These are phyloP conservation scores for Salix udensis DNA, from an alignment of 345 rosid species.

Conservation along the genomic window DNA sequence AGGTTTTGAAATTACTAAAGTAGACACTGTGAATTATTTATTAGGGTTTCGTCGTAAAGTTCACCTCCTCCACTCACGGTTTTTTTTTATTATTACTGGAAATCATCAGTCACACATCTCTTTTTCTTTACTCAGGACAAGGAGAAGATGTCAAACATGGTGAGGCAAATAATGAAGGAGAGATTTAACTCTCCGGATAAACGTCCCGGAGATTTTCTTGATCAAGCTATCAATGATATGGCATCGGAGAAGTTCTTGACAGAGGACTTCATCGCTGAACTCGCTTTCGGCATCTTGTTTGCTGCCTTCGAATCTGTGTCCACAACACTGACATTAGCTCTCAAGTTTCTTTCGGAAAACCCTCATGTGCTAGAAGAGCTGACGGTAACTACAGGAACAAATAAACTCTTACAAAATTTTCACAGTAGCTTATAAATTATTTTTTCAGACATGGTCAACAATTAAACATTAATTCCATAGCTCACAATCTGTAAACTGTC, in stretches of 20 bases:
- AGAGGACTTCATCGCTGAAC: conserved; percentile 21
- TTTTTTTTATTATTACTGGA: too few species aligned
- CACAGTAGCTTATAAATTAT: background rate
- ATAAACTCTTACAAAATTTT: background rate
- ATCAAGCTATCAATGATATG: conserved; percentile 21
- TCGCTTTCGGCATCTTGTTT: conserved; percentile 21
- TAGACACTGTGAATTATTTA: too few species aligned
- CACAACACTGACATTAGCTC: conserved; percentile 5
- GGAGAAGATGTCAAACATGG: conserved; percentile 5
- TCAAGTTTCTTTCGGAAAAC: conserved; percentile 33
- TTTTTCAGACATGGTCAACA: background rate
- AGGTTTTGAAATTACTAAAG: background rate
- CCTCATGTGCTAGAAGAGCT: conserved; percentile 35
- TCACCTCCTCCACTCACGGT: too few species aligned
- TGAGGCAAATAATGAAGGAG: conserved; percentile 8
- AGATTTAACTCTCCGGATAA: conserved; percentile 13
- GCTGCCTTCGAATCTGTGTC: conserved; percentile 19
- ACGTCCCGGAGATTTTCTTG: conserved; percentile 22
- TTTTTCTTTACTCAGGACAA: conserved; percentile 10
- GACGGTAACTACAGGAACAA: conserved; percentile 12
- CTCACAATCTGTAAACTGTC: background rate
- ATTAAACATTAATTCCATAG: background rate
- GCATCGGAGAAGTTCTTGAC: conserved; percentile 26
- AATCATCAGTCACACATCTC: background rate
- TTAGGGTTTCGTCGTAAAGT: too few species aligned